Percentiles rank a stretch among this genome's conserved stretches.
Conservation (phyloP, 2,329 filamentous ascomycete species). For the Pestalotiopsis sp. region DNA sequence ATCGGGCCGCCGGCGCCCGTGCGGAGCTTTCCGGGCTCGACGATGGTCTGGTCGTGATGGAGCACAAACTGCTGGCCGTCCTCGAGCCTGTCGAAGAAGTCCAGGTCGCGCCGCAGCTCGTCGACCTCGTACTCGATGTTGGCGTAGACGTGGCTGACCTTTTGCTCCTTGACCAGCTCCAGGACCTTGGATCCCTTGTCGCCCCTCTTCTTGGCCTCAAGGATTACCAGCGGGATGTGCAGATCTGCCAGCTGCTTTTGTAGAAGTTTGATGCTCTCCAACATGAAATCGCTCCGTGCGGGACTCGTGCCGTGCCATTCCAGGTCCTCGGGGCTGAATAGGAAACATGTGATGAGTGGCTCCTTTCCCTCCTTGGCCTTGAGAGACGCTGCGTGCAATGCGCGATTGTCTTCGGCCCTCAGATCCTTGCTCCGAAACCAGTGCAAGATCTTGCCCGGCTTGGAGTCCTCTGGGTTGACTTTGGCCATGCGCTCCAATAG, state of each 20-base stretch:
- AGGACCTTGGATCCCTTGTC: conserved; percentile 19
- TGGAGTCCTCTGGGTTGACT: background rate
- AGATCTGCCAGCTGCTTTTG: conserved; percentile 20
- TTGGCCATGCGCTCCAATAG: conserved; percentile 17
- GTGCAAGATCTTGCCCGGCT: conserved; percentile 22
- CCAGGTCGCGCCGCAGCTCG: conserved; percentile 26
- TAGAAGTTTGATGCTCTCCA: conserved; percentile 22
- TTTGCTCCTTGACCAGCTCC: conserved; percentile 19
- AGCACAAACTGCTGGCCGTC: conserved; percentile 17
- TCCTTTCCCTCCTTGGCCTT: conserved; percentile 20
- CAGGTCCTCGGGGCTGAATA: conserved; percentile 26
- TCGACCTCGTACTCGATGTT: conserved; percentile 29
- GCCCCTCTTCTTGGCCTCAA: conserved; percentile 21
- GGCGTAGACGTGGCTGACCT: conserved; percentile 24
- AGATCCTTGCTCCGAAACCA: conserved; percentile 29
- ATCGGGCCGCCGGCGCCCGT: conserved; percentile 22
- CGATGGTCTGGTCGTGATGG: conserved; percentile 25
- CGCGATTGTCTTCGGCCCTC: conserved; percentile 26
- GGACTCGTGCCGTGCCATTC: conserved; percentile 28
- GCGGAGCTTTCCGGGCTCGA: conserved; percentile 19
- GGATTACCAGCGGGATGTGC: conserved; percentile 22
- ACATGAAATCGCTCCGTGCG: conserved; percentile 24
- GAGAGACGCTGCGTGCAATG: conserved; percentile 20
- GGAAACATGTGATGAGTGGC: conserved; percentile 22
- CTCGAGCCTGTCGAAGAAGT: conserved; percentile 20